Base-by-base conservation (phyloP, 169 alveolate species). In the Plasmodium cynomolgi region DNA sequence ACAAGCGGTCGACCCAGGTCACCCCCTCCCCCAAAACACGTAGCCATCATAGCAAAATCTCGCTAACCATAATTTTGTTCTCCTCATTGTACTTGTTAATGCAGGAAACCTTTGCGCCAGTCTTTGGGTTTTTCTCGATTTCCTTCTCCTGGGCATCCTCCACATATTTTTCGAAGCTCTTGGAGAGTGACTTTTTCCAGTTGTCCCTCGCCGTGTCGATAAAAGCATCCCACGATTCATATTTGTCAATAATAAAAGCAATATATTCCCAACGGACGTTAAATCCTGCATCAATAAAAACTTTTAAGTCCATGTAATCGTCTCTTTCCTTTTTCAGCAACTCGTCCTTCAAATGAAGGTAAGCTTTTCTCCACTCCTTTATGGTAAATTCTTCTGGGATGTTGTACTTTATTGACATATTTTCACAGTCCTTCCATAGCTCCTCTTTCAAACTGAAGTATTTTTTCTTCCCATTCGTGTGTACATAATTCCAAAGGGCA, bases 401-500 rank as follows among this genome's bases (percentile, higher is more conserved):
- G 39, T 82, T 56, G 23, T 82, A 82, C 9, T 15, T 29, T 2
- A 15, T 3, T 1, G 58, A 82, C 39, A 82, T 33, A 54, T 37
- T 20, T 56, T 82, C 81, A 50, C 91, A 82, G 11, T 54, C 54
- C 20, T 82, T 82, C 91, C 68, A 58, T 3, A 82, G n/a, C 20
- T 82, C 91, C 71, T 82, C 91, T 39, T 82, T 82, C 71, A 82
- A 54, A 33, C 37, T 33, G 23, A 62, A 5, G 71, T 82, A 82
- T 56, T 82, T 82, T 82, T 41, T 82, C 13, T 82, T 82, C 44
- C 79, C 73, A 23, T 62, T 54, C 20, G 33, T 23, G 3, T 82
- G 20, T n/a, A 82, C 75, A 82, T 82, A 82, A 33, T 82, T 58
- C 91, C 91, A 82, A 7, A 82, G 71, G 37, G 37, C 81, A 54